Conservation (phyloP, 768 basidiomycete species). For the Aureoboletus auriporus region DNA sequence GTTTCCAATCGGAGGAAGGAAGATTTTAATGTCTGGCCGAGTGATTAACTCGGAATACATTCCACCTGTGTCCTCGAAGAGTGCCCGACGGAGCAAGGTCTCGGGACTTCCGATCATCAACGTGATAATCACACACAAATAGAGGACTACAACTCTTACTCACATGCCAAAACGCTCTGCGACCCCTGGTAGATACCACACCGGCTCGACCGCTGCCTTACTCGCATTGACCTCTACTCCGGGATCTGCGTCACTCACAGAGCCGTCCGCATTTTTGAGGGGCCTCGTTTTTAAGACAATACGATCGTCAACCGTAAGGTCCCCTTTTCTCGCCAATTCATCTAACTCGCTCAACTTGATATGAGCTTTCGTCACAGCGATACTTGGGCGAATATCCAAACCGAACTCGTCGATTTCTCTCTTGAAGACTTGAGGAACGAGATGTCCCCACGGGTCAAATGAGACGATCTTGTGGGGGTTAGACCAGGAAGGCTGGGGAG, state of each 20-base stretch:
- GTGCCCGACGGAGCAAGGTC: conserved; percentile 74
- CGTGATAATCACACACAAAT: neutral
- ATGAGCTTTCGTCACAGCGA: conserved; percentile 89
- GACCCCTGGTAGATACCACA: conserved; percentile 93
- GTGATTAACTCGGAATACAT: conserved; percentile 97
- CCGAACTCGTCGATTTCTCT: conserved; percentile 58
- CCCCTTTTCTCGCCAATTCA: conserved; percentile 68
- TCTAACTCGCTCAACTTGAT: conserved; percentile 95
- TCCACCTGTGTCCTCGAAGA: conserved; percentile 96
- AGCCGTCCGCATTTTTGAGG: conserved; percentile 60
- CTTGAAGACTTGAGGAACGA: conserved; percentile 70
- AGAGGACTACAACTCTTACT: conserved; percentile 25
- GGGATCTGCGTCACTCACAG: conserved; percentile 49
- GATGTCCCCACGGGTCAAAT: conserved; percentile 92
- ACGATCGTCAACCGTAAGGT: conserved; percentile 75
- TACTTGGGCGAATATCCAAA: conserved; percentile 87
- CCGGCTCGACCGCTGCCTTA: conserved; percentile 95
- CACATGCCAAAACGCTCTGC: conserved; percentile 93
- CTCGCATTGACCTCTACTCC: conserved; percentile 87
- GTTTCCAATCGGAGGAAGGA: conserved; percentile 91
- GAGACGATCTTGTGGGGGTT: conserved; percentile 80
- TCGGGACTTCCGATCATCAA: conserved; percentile 56
- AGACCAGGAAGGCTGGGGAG: conserved; percentile 73
- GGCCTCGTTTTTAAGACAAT: conserved; percentile 70
- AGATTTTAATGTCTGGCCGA: conserved; percentile 91